Evolutionary conservation across 2,329 filamentous ascomycete genomes (phyloP), one percentile per base, ranked within the genome.

Genomic region (Ascochyta rabiei): DNA sequence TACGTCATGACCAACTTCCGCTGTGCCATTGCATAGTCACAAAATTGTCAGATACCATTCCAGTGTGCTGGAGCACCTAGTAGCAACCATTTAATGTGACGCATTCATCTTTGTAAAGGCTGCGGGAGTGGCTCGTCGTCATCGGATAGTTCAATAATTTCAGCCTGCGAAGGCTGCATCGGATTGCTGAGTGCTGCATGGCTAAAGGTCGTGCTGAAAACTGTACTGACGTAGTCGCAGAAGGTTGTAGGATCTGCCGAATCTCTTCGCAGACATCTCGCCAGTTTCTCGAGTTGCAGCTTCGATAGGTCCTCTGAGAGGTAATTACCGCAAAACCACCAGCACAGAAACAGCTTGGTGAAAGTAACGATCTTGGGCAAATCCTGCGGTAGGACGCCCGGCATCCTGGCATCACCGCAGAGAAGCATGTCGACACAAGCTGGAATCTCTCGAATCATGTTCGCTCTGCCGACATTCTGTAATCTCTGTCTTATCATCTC

Each of bases 301-400:
- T 39, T 26, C 0, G 59, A 42, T 4, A 62, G 49, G n/a, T 53
- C 28, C 10, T 47, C 51, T 18, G 46, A 30, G 16, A 63, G 53
- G 33, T 60, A 68, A 26, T 70, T 58, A n/a, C 58, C 59, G 23
- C 61, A 66, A 6, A 70, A 44, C 67, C 68, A 73, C 74, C 74
- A 77, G 23, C 65, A 75, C 8, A 74, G 39, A 38, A 74, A 76
- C 0, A 76, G 48, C 12, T 51, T 68, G 2, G 69, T 68, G 13
- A 73, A 60, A 0, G 34, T 56, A 0, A 62, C 18, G 1, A 74
- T 70, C 26, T 70, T 69, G 3, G 43, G n/a, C 28, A 66, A 44
- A 18, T 74, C 71, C 19, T 54, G 45, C 0, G 61, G 58, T 8
- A 72, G 45, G 0, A 72, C 54, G 2, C 71, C 72, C 15, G 48